phyloP scores from a whole-genome alignment of 495 filamentous ascomycete genomes.

The Annulohypoxylon nitens region DNA sequence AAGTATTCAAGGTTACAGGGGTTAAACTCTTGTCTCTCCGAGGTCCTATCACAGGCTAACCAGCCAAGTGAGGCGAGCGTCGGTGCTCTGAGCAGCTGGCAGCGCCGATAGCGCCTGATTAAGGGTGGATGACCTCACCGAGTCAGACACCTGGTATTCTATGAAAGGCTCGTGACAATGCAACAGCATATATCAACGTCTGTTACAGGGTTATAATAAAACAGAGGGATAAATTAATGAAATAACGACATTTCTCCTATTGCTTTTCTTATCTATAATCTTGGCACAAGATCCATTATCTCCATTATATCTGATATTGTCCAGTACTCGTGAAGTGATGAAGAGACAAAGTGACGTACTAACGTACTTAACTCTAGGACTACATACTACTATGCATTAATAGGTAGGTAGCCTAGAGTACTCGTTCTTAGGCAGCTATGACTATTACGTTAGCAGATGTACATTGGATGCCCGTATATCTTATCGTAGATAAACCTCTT shows the following conservation, averaged over 20 bases:
- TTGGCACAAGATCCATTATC: slow-evolving; percentile 28
- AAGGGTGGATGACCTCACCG: slow-evolving; percentile 46
- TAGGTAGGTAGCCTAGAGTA: no score
- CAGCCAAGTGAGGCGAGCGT: slow-evolving; percentile 7
- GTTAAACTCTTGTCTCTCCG: background rate
- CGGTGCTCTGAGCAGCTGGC: slow-evolving; percentile 35
- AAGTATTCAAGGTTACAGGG: slow-evolving; percentile 5
- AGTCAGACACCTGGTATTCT: slow-evolving; percentile 41
- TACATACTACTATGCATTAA: background rate
- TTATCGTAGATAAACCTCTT: slow-evolving; percentile 41
- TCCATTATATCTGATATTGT: background rate
- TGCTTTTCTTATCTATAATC: slow-evolving; percentile 1
- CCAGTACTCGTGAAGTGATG: background rate
- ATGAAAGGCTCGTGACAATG: slow-evolving; percentile 42
- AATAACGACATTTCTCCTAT: slow-evolving; percentile 11
- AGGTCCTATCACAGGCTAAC: slow-evolving; percentile 7
- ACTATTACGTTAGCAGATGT: slow-evolving; percentile 9
- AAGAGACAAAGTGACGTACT: slow-evolving; percentile 7
- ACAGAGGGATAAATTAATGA: slow-evolving; percentile 15
- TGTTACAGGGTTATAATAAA: slow-evolving; percentile 25
- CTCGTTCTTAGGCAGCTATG: slow-evolving; percentile 27
- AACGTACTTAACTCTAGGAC: background rate
- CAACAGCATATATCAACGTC: slow-evolving; percentile 8
- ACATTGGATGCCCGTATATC: slow-evolving; percentile 12
- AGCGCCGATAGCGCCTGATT: slow-evolving; percentile 45